Evolutionary conservation across 345 rosid genomes (phyloP), one percentile per base, ranked within the genome.

Genomic region (Aquilaria sinensis): DNA sequence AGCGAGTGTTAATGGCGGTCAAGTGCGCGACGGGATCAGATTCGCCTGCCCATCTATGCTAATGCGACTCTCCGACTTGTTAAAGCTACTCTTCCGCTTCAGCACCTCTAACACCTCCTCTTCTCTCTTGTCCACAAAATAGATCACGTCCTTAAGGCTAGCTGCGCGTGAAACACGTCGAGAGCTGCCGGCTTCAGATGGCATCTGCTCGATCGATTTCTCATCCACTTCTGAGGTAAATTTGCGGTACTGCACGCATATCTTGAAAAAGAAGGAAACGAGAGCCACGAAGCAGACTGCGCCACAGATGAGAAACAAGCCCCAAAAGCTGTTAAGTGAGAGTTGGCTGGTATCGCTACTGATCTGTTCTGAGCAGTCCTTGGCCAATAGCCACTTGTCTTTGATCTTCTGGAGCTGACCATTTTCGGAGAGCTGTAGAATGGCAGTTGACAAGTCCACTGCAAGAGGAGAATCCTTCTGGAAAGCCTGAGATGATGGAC

Each of bases 391-490:
- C 97, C 97, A 90, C 70, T 90, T 90, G 69, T 87, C 67, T 15
- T 79, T 83, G 61, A 85, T 77, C 62, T 68, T 85, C 64, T 90
- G 88, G 33, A 87, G 95, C 29, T 87, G 87, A 47, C 92, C 97
- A 43, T 75, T 81, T 69, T 90, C 97, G 0, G 97, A 85, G 2
- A 90, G 90, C 45, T 80, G 87, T 55, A 90, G 85, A 63, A 90
- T 76, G 12, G 97, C 83, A 2, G 95, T 90, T 12, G 97, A 90
- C 74, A 90, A 23, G 72, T 90, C 97, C 14, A 90, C 80, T 1
- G 92, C 90, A 10, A 90, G 82, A 53, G 97, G 95, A 34, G 90
- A 90, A 62, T 90, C 90, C 78, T 87, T 78, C 68, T 82, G 95
- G 71, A 90, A 90, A 2, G 97, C 97, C 95, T 90, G 85, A 37